phyloP scores from a whole-genome alignment of 768 basidiomycete genomes.

The Panaeolus papilionaceus region DNA sequence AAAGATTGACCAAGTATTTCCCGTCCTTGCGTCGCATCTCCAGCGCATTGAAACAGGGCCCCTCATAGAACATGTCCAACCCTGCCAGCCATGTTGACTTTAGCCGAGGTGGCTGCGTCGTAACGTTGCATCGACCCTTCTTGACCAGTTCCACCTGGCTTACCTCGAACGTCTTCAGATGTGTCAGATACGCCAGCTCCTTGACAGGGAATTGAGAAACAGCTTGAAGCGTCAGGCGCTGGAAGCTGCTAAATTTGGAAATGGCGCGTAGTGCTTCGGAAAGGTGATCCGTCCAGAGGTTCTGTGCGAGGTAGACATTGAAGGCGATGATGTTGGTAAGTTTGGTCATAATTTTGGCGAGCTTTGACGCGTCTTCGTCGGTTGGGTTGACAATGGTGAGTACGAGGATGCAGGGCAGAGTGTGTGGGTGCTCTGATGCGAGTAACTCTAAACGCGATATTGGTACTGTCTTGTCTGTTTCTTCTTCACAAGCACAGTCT shows the following conservation, averaged over 20 bases:
- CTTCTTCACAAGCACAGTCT: slow-evolving; percentile 5
- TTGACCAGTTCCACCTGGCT: slow-evolving; percentile 7
- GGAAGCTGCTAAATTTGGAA: slow-evolving; percentile 1
- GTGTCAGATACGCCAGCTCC: slow-evolving; percentile 1
- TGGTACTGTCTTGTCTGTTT: neutral
- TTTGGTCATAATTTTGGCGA: neutral
- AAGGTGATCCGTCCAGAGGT: slow-evolving; percentile 3
- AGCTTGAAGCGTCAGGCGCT: neutral
- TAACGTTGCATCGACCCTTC: slow-evolving; percentile 6
- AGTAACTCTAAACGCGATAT: neutral
- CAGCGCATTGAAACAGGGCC: neutral
- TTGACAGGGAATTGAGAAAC: slow-evolving; percentile 7
- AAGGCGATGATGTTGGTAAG: neutral
- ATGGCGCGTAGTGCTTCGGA: slow-evolving; percentile 3
- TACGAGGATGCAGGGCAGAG: neutral
- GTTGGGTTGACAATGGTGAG: neutral
- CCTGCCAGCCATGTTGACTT: slow-evolving; percentile 3
- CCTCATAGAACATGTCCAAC: slow-evolving; percentile 8
- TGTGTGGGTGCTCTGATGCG: neutral
- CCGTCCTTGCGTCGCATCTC: slow-evolving; percentile 7
- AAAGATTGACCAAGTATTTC: neutral
- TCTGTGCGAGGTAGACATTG: neutral
- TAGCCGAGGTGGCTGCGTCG: neutral
- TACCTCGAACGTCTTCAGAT: neutral
- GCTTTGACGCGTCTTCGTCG: slow-evolving; percentile 3